phyloP scores from a whole-genome alignment of 345 rosid genomes.

The Noccaea caerulescens region DNA sequence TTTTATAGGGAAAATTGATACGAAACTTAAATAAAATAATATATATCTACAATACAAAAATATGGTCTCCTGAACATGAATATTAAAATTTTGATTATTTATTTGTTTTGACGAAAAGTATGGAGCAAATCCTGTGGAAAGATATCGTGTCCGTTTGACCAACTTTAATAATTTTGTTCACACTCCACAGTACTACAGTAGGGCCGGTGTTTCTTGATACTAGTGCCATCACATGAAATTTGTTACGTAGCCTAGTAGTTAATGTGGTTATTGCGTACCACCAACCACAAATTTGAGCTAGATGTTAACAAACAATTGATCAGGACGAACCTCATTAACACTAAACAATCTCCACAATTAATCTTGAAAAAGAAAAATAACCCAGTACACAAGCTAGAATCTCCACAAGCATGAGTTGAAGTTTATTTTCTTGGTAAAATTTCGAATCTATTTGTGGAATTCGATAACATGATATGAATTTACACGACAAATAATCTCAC shows the following conservation, averaged over 20 bases:
- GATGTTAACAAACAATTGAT: too few relatives aligned
- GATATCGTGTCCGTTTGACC: not conserved
- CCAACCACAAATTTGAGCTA: too few relatives aligned
- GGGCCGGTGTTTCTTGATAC: too few relatives aligned
- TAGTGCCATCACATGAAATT: too few relatives aligned
- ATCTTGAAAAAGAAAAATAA: too few relatives aligned
- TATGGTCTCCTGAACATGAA: not conserved
- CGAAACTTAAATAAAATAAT: not conserved
- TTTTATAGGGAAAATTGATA: not conserved
- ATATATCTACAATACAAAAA: not conserved
- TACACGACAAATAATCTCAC: conserved; percentile 30
- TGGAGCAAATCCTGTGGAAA: not conserved
- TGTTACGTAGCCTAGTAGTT: too few relatives aligned
- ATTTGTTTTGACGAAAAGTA: not conserved
- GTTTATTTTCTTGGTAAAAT: not conserved
- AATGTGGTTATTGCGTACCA: too few relatives aligned
- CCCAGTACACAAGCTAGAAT: too few relatives aligned
- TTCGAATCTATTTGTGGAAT: not conserved
- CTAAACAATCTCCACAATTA: too few relatives aligned
- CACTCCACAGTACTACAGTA: too few relatives aligned
- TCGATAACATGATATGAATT: conserved; percentile 28
- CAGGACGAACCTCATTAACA: too few relatives aligned
- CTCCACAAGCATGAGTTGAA: too few relatives aligned
- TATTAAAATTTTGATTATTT: not conserved
- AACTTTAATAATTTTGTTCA: not conserved